These are phyloP conservation scores for Vanrija sp. DNA, from an alignment of 1,284 basidiomycete species.

Conservation along the genomic window DNA sequence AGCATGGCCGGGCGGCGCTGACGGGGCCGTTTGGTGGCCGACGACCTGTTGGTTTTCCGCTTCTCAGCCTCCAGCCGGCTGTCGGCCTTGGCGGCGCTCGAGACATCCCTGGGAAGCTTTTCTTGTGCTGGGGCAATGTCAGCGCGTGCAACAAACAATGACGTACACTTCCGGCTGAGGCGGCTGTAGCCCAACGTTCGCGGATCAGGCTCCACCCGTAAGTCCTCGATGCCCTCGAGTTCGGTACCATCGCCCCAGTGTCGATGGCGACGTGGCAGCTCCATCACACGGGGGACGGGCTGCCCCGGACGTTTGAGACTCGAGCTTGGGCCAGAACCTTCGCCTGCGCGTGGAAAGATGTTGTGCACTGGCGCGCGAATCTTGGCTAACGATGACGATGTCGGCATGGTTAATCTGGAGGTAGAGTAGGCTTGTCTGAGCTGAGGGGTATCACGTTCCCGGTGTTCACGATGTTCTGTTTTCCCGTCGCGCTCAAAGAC, in stretches of 20 bases:
- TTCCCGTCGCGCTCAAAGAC: too few species aligned
- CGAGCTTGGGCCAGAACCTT: too few species aligned
- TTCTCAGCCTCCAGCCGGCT: slow-evolving; percentile 38
- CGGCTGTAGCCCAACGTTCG: neutral
- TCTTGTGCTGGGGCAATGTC: neutral
- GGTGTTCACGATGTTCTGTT: too few species aligned
- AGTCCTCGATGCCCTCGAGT: slow-evolving; percentile 83
- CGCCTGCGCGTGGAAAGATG: slow-evolving; percentile 56
- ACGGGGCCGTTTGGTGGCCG: slow-evolving; percentile 50
- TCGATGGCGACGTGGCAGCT: slow-evolving; percentile 64
- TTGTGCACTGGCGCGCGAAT: slow-evolving; percentile 66
- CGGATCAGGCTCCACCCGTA: slow-evolving; percentile 70
- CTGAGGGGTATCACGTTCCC: neutral
- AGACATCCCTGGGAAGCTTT: neutral
- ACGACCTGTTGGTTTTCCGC: slow-evolving; percentile 21
- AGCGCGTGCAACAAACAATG: slow-evolving; percentile 59
- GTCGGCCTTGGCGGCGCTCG: neutral
- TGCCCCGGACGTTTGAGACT: neutral
- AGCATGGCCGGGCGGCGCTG: slow-evolving; percentile 64
- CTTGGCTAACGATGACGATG: slow-evolving; percentile 62
- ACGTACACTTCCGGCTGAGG: slow-evolving; percentile 6
- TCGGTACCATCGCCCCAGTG: slow-evolving; percentile 88
- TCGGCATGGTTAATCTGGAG: slow-evolving; percentile 75
- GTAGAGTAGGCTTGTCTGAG: slow-evolving; percentile 7
- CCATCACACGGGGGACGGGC: slow-evolving; percentile 61